Percentiles rank a stretch among this genome's conserved stretches.
Evolutionary conservation across 768 basidiomycete genomes (phyloP).

Genomic region (Daedaleopsis nitida): DNA sequence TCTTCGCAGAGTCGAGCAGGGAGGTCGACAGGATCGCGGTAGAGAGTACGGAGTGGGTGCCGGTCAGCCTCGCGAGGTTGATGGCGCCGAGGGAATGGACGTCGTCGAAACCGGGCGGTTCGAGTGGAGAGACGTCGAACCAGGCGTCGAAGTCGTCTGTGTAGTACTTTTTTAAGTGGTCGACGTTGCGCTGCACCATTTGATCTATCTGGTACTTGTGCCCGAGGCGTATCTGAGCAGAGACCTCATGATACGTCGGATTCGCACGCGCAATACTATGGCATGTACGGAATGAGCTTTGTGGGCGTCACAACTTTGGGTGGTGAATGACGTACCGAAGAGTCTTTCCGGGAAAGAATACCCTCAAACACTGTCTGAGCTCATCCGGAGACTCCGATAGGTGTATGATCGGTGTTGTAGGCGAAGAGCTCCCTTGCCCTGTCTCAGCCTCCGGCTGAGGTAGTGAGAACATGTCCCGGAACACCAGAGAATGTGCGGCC

Average conservation of each 20-base stretch:
- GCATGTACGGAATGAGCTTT: neutral
- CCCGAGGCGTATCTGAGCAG: conserved; percentile 11
- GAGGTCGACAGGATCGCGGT: neutral
- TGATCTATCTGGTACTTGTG: conserved; percentile 15
- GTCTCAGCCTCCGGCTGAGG: neutral
- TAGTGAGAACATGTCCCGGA: neutral
- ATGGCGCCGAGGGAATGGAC: neutral
- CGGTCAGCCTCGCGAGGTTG: neutral
- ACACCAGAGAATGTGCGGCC: neutral
- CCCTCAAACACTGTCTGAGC: neutral
- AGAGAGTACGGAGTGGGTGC: neutral
- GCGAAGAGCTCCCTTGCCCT: neutral
- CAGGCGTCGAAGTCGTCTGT: neutral
- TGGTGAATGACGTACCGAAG: neutral
- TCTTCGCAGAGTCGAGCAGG: neutral
- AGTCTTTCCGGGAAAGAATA: neutral
- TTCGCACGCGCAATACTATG: neutral
- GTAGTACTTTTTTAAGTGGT: conserved; percentile 5
- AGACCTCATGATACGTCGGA: neutral
- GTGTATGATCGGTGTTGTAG: neutral
- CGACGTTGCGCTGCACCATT: conserved; percentile 7
- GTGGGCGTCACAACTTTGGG: neutral
- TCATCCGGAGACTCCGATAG: neutral
- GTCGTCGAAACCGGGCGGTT: neutral
- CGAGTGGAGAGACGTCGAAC: neutral